Evolutionary conservation across 768 basidiomycete species (phyloP).

Genomic region (Steccherinum ochraceum): DNA sequence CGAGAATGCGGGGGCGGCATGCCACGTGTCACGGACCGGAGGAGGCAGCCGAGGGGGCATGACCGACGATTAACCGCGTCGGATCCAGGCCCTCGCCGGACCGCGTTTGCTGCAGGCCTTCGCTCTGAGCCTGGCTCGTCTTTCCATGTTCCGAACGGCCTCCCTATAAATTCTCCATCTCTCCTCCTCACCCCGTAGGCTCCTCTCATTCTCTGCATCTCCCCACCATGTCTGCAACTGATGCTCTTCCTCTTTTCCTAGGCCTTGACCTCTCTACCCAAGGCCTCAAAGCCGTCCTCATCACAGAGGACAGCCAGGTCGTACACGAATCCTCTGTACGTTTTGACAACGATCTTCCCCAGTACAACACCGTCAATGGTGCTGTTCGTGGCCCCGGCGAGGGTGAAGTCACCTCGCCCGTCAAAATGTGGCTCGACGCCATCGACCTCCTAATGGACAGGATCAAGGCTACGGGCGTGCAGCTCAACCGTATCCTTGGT

Average conservation of each 20-base stretch:
- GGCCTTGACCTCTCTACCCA: constrained; percentile 88
- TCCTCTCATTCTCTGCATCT: background rate
- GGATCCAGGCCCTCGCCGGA: background rate
- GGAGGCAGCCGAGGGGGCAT: too few species aligned
- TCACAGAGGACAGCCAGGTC: constrained; percentile 48
- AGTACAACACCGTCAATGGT: constrained; percentile 61
- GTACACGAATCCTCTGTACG: constrained; percentile 68
- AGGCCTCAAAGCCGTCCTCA: constrained; percentile 71
- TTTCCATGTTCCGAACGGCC: background rate
- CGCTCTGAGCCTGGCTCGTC: background rate
- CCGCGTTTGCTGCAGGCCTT: background rate
- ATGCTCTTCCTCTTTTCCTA: constrained; percentile 44
- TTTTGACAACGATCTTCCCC: constrained; percentile 75
- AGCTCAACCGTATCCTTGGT: constrained; percentile 50
- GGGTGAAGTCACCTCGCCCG: constrained; percentile 76
- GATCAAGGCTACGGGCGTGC: constrained; percentile 52
- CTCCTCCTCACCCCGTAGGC: background rate
- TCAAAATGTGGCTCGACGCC: constrained; percentile 81
- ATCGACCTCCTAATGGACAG: constrained; percentile 69
- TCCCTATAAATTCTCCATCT: constrained; percentile 10
- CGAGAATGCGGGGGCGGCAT: too few species aligned
- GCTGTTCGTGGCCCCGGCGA: constrained; percentile 55
- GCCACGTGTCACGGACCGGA: too few species aligned
- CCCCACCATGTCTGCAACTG: constrained; percentile 4
- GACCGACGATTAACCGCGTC: background rate